Base-by-base conservation (phyloP, 2,329 filamentous ascomycete genomes). In the Sarocladium strictum region DNA sequence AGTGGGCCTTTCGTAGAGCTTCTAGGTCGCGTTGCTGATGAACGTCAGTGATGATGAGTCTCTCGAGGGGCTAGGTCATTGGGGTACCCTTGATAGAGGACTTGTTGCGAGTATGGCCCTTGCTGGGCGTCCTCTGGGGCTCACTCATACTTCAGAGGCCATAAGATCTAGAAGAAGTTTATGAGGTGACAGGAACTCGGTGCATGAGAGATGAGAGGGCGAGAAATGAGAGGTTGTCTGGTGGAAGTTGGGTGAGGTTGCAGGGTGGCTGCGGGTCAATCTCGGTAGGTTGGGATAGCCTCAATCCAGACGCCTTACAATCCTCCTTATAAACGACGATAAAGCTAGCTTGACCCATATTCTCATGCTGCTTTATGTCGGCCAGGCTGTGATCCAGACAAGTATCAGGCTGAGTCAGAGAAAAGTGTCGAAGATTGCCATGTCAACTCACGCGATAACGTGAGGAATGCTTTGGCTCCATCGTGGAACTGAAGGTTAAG, bases 1-100 rank as follows among this genome's bases (percentile, higher is more conserved):
- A 96, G 75, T 3, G 90, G 90, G 1, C 89, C 90, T 68, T 85
- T 89, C 3, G 90, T 94, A 43, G 86, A 80, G 40, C 86, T 83
- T 52, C 86, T 77, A 9, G 86, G 80, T 43, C 85, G 72, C n/a
- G 79, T 80, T 82, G 60, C 12, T 21, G 40, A 15, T 40, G 41
- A 17, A 17, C 38, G 40, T 45, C 53, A 47, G 17, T 23, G n/a
- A 3, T 10, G 6, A 49, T 47, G 38, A 47, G n/a, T 2, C 12
- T 32, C 3, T 54, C 19, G 14, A 26, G 24, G n/a, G 9, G 14
- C 6, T 43, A 19, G 17, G 21, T 19, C 24, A n/a, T 23, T 15
- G 38, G 63, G 68, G 41, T 61, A 74, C 72, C 62, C 59, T 69
- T 70, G 4, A 69, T 60, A 3, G 61, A 63, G 1, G 71, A 72